Base-by-base conservation (phyloP, 2,329 filamentous ascomycete genomes). In the Exophiala alcalophila region DNA sequence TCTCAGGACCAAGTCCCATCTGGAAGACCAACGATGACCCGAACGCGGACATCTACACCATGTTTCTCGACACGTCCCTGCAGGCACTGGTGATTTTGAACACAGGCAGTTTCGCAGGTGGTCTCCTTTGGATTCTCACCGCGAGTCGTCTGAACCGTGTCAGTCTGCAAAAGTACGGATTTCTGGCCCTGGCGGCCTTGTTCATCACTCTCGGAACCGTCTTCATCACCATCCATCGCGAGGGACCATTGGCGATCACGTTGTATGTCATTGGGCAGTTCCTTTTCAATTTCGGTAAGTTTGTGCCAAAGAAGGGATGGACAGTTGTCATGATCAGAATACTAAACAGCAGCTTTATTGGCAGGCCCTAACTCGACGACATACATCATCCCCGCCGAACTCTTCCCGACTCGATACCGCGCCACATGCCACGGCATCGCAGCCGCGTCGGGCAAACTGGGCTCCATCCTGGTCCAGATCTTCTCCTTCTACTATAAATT, bases 381-480 rank as follows among this genome's bases (percentile, higher is more conserved):
- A 5, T 66, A 66, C 44, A 68, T 71, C 54, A 71, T 77, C 25
- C 71, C 74, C n/a, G 73, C 73, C 9, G 74, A 77, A 49, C 66
- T 76, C 37, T 78, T 77, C 49, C 75, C 75, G 3, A 78, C 74
- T 0, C 65, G 70, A 12, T 77, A 77, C 53, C 68, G 74, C 12
- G 73, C 67, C 38, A 73, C 71, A 1, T 73, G 69, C 46, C 72
- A 78, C 54, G 75, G 74, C 14, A 68, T 78, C 46, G 67, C 69
- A 19, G 75, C 75, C n/a, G 74, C 66, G 1, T 57, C 65, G 1
- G 75, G 75, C 3, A 78, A 78, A 54, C 57, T 78, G 1, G 74
- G 74, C 12, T 72, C 73, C 3, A 64, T 69, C 36, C 56, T 67
- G 10, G 64, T 68, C 14, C 65, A 68, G 42, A 37, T 68, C 15